These are phyloP conservation scores for Cercospora berteroae DNA, from an alignment of 2,329 filamentous ascomycete species.

Conservation along the genomic window DNA sequence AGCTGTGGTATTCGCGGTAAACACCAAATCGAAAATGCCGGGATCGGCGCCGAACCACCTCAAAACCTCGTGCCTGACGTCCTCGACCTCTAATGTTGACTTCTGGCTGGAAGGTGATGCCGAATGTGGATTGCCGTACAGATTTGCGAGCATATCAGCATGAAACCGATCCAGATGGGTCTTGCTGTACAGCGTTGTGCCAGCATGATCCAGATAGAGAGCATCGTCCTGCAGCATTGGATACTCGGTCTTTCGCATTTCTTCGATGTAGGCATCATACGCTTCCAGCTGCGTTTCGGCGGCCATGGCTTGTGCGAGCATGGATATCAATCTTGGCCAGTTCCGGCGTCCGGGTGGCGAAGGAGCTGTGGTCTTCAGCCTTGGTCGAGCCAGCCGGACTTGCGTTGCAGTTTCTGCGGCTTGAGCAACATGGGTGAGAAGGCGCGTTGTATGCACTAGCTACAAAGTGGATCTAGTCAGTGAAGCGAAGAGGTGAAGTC, in stretches of 20 bases:
- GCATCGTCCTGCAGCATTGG: conserved; percentile 38
- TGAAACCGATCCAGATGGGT: conserved; percentile 78
- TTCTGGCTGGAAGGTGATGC: conserved; percentile 76
- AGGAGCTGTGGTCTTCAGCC: background rate
- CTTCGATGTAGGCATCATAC: conserved; percentile 47
- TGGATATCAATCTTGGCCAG: background rate
- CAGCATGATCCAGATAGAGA: conserved; percentile 86
- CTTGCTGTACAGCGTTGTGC: conserved; percentile 68
- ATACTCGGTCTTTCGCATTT: conserved; percentile 50
- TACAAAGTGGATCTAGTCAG: background rate
- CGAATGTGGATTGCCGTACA: conserved; percentile 93
- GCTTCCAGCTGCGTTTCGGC: conserved; percentile 15
- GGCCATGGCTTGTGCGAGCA: conserved; percentile 10
- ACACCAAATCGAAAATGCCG: conserved; percentile 79
- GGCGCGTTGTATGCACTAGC: background rate
- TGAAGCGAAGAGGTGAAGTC: background rate
- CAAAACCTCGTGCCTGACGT: conserved; percentile 68
- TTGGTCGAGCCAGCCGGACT: conserved; percentile 14
- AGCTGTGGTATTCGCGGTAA: conserved; percentile 88
- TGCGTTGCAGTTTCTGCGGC: conserved; percentile 6
- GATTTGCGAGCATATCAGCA: conserved; percentile 69
- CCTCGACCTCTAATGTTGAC: conserved; percentile 66
- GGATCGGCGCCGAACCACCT: conserved; percentile 79
- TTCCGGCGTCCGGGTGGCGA: background rate
- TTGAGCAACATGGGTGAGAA: conserved; percentile 4